Base-by-base conservation (phyloP, 2,329 filamentous ascomycete genomes). In the Ophiobolus disseminans region DNA sequence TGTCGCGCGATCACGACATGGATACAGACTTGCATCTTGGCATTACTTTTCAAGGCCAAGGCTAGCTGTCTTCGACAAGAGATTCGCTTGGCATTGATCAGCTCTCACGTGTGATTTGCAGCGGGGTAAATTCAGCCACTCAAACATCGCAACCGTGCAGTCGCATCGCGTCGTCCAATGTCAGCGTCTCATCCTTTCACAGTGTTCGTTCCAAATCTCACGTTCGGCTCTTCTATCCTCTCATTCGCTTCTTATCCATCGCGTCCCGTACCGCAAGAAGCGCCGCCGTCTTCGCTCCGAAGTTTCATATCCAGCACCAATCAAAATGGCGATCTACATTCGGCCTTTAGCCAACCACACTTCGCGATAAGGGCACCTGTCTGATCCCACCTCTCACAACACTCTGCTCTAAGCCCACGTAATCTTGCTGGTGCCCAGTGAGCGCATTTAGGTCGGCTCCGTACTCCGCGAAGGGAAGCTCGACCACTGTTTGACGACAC, bases 291-390 rank as follows among this genome's bases (percentile, higher is more conserved):
- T 22, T 37, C 23, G 32, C 25, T 45, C 48, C 45, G 48, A 43
- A 44, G 52, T 55, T 57, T 55, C 53, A 60, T 57, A 35, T 56
- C 31, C 26, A 52, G 25, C 45, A 40, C 65, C 66, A 66, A 68
- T 66, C 57, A 66, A 40, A 23, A 51, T 40, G 40, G 40, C 39
- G 57, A 58, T 62, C 55, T 57, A 40, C 59, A 55, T 32, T 30
- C 36, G 48, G 53, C 50, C 49, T 31, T 34, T 55, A 30, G 31
- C 66, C 65, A 69, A 70, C 69, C 49, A 58, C 35, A 56, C 35
- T 31, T 45, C 38, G 50, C 53, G 62, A 67, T 68, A 66, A 65
- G 63, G 49, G 48, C 66, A 69, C 60, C 53, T 60, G 57, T 43
- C 41, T 48, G 54, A 44, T 50, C 35, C 44, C 50, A 44, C 25